phyloP scores from a whole-genome alignment of 2,329 filamentous ascomycete species.

The Pestalotiopsis sp. region DNA sequence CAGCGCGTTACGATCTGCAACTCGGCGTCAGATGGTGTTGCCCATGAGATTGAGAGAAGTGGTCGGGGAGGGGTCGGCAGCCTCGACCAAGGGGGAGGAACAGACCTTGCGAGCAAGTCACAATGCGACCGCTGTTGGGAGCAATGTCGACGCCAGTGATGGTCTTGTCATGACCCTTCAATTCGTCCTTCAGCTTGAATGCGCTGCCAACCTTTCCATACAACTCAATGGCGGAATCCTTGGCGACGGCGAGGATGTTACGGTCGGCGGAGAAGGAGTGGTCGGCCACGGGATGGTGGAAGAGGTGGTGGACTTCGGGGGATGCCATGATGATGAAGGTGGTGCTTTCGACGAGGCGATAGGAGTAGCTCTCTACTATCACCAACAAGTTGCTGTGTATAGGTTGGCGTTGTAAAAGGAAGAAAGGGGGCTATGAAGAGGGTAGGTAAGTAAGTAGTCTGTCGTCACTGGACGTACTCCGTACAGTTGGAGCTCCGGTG shows the following conservation, averaged over 20 bases:
- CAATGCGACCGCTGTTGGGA: constrained; percentile 85
- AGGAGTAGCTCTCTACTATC: constrained; percentile 99
- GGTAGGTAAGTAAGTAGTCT: background rate
- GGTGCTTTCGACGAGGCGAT: constrained; percentile 49
- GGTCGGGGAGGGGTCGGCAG: background rate
- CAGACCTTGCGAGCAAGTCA: constrained; percentile 94
- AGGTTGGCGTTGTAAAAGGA: background rate
- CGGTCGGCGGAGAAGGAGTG: constrained; percentile 97
- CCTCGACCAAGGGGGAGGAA: background rate
- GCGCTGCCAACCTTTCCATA: constrained; percentile 74
- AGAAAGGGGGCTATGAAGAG: background rate
- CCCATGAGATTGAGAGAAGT: background rate
- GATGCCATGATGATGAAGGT: constrained; percentile 64
- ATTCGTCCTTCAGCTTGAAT: constrained; percentile 86
- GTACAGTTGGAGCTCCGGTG: background rate
- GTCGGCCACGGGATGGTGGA: constrained; percentile 94
- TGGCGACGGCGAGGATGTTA: constrained; percentile 84
- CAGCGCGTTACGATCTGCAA: constrained; percentile 83
- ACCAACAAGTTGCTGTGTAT: constrained; percentile 31
- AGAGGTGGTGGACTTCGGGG: constrained; percentile 94
- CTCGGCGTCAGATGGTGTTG: background rate
- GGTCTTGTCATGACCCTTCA: constrained; percentile 96
- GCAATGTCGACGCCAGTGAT: constrained; percentile 97
- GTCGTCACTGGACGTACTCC: background rate
- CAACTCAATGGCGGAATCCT: constrained; percentile 87